Evolutionary conservation across 192 early-diverging fungal genomes (phyloP).

Genomic region (Podila epicladia): DNA sequence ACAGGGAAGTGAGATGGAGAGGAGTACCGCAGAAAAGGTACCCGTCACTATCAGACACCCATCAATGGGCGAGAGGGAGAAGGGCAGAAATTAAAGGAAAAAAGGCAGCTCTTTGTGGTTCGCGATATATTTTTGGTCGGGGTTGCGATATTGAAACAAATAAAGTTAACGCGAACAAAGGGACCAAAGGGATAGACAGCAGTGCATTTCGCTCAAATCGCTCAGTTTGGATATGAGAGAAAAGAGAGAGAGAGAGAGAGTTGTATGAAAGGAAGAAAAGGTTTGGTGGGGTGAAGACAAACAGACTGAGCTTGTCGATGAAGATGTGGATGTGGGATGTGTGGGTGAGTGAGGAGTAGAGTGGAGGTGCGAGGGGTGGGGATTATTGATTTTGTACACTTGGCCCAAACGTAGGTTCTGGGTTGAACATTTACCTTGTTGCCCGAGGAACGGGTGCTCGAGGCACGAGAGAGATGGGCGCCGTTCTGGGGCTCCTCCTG

Average conservation of each 20-base stretch:
- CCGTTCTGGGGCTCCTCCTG: constrained; percentile 16
- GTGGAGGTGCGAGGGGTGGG: no score
- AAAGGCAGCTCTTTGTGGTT: no score
- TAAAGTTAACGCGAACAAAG: constrained; percentile 1
- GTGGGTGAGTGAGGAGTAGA: not conserved
- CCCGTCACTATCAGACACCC: not conserved
- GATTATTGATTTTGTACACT: not conserved
- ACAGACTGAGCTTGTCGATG: not conserved
- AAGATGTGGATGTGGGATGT: not conserved
- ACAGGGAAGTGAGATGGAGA: not conserved
- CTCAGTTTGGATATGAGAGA: not conserved
- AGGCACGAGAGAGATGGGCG: constrained; percentile 27
- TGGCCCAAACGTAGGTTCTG: not conserved
- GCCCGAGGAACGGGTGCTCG: constrained; percentile 29
- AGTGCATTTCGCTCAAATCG: no score
- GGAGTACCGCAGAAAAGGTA: not conserved
- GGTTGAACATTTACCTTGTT: constrained; percentile 8
- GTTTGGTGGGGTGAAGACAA: not conserved
- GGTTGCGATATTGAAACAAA: not conserved
- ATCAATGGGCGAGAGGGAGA: no score
- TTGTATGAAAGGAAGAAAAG: not conserved
- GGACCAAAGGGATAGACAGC: not conserved
- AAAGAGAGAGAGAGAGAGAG: not conserved
- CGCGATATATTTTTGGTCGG: not conserved
- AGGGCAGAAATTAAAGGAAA: no score